These are phyloP conservation scores for Aspergillus affinis DNA, from an alignment of 495 filamentous ascomycete genomes.

Conservation along the genomic window DNA sequence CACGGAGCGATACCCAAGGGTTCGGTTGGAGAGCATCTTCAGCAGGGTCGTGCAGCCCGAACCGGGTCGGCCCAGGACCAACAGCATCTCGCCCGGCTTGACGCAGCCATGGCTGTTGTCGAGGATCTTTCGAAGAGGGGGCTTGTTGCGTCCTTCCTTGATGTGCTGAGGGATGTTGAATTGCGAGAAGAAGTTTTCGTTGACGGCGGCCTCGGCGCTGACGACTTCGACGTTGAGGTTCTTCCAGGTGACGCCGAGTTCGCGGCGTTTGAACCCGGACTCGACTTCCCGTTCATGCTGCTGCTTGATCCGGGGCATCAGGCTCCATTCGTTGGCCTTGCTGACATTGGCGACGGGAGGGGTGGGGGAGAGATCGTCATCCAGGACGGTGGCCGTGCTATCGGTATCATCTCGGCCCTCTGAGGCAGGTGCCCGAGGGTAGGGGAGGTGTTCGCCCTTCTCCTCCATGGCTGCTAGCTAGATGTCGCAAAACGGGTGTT, in stretches of 20 bases:
- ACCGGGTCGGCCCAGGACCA: constrained; percentile 48
- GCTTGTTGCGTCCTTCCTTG: constrained; percentile 37
- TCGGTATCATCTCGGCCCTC: constrained; percentile 31
- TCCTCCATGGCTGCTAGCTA: constrained; percentile 27
- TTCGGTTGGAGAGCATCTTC: constrained; percentile 65
- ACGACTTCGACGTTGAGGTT: constrained; percentile 45
- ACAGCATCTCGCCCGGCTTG: constrained; percentile 51
- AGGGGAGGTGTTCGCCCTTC: constrained; percentile 13
- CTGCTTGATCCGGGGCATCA: constrained; percentile 47
- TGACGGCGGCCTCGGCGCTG: constrained; percentile 45
- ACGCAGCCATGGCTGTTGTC: constrained; percentile 50
- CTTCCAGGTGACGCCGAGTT: constrained; percentile 58
- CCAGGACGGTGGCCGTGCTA: constrained; percentile 29
- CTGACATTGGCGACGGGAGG: constrained; percentile 14
- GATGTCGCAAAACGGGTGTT: not conserved
- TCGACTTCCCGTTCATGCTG: constrained; percentile 44
- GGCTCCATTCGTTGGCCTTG: constrained; percentile 40
- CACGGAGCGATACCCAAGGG: constrained; percentile 55
- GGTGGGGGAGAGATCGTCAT: constrained; percentile 24
- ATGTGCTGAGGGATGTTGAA: constrained; percentile 52
- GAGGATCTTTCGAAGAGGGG: constrained; percentile 38
- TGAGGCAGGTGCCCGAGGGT: constrained; percentile 11
- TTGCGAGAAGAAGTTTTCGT: constrained; percentile 53
- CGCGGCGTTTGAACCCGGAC: constrained; percentile 44
- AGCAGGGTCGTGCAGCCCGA: constrained; percentile 50